Conservation (phyloP, 345 rosid species). For the Abelmoschus esculentus region DNA sequence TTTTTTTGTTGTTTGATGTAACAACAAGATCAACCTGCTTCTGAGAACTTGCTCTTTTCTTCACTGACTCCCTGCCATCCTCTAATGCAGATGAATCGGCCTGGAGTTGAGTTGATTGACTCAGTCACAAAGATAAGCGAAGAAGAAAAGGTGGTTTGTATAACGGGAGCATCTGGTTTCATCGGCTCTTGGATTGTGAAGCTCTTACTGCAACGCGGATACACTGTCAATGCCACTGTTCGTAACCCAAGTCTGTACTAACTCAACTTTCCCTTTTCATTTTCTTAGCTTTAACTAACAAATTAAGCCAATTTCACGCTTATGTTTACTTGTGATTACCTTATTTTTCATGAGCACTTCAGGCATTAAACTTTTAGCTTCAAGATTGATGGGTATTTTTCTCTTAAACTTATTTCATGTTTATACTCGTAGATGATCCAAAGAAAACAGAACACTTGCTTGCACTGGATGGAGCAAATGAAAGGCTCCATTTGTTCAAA, state of each 20-base stretch:
- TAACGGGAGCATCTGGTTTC: constrained; percentile 50
- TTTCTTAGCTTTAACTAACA: background rate
- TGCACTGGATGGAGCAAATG: constrained; percentile 35
- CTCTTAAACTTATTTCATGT: background rate
- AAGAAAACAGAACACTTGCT: constrained; percentile 23
- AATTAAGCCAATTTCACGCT: background rate
- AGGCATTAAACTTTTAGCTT: background rate
- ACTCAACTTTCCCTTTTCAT: background rate
- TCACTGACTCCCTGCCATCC: no score
- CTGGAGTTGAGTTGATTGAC: background rate
- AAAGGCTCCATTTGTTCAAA: constrained; percentile 28
- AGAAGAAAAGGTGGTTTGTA: constrained; percentile 30
- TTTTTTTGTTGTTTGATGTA: no score
- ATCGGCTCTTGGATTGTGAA: constrained; percentile 50
- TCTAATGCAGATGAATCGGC: background rate
- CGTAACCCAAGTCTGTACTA: constrained; percentile 34
- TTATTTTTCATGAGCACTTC: no score
- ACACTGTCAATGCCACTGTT: constrained; percentile 42
- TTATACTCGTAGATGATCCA: constrained; percentile 16
- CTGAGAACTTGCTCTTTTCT: no score
- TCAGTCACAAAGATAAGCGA: constrained; percentile 14
- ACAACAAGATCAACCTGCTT: no score
- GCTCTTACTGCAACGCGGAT: constrained; percentile 34
- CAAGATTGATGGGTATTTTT: background rate
- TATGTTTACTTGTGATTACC: background rate